phyloP scores from a whole-genome alignment of 2,329 filamentous ascomycete genomes.

The Neoarthrinium moseri region DNA sequence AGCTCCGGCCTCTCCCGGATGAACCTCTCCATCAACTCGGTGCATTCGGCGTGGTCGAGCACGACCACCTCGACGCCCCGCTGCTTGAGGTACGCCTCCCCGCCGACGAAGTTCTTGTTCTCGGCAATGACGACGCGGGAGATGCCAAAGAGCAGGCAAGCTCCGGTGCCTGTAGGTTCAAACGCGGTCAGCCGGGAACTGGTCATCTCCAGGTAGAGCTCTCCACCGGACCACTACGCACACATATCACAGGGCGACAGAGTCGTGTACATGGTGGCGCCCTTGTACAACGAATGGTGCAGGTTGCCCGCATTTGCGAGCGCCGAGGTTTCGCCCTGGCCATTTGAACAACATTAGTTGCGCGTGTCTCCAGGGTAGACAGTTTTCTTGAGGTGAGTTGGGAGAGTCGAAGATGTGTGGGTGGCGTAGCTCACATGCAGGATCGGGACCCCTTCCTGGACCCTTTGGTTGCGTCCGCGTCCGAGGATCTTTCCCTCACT shows the following conservation, averaged over 20 bases:
- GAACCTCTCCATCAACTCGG: slow-evolving; percentile 68
- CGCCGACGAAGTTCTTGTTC: slow-evolving; percentile 72
- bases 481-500: slow-evolving; percentile 1
- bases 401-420: too few species aligned
- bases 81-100: slow-evolving; percentile 67
- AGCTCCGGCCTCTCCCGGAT: slow-evolving; percentile 70
- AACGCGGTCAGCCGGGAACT: neutral
- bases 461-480: slow-evolving; percentile 1
- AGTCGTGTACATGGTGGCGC: slow-evolving; percentile 81
- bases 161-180: slow-evolving; percentile 57
- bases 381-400: too few species aligned
- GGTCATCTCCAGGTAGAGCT: neutral
- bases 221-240: slow-evolving; percentile 16
- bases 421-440: neutral
- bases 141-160: slow-evolving; percentile 74
- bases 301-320: slow-evolving; percentile 72
- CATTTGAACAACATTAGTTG: neutral
- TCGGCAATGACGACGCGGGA: slow-evolving; percentile 74
- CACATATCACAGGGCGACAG: slow-evolving; percentile 81
- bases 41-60: slow-evolving; percentile 63
- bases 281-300: slow-evolving; percentile 65
- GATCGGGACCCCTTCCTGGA: neutral
- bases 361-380: too few species aligned
- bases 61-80: slow-evolving; percentile 74
- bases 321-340: slow-evolving; percentile 72